Conservation (phyloP, 345 rosid species). For the Eucalyptus regnans region DNA sequence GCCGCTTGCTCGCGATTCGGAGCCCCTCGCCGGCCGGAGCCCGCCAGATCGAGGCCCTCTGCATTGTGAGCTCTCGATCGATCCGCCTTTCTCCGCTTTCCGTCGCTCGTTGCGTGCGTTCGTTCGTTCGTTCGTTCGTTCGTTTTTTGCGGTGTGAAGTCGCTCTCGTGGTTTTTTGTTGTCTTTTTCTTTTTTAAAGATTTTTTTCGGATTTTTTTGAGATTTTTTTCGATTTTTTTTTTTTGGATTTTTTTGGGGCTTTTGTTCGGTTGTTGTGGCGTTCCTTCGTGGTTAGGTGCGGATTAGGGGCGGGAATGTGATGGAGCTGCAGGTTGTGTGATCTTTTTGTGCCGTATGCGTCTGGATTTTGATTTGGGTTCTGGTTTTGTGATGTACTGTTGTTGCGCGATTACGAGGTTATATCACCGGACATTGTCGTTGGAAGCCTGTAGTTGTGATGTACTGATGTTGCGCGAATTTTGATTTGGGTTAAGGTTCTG, state of each 20-base stretch:
- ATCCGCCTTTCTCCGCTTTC: background rate
- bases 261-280: background rate
- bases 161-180: background rate
- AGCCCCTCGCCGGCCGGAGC: slow-evolving; percentile 1
- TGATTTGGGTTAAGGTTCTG: background rate
- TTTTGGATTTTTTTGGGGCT: background rate
- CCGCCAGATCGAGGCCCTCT: slow-evolving; percentile 40
- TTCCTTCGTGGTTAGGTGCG: background rate
- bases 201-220: background rate
- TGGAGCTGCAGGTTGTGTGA: background rate
- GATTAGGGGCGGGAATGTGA: background rate
- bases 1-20: background rate
- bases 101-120: background rate
- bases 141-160: background rate
- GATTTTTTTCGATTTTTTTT: background rate
- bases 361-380: background rate
- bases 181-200: background rate
- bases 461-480: background rate
- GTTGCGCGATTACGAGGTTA: background rate
- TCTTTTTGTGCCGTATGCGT: background rate
- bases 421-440: background rate
- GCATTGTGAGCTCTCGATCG: slow-evolving; percentile 41
- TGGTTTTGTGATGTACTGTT: background rate
- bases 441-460: background rate
- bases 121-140: too few species aligned